Percentiles rank a stretch among this genome's conserved stretches.
Conservation (phyloP, 768 basidiomycete species). For the Crucibulum laeve region DNA sequence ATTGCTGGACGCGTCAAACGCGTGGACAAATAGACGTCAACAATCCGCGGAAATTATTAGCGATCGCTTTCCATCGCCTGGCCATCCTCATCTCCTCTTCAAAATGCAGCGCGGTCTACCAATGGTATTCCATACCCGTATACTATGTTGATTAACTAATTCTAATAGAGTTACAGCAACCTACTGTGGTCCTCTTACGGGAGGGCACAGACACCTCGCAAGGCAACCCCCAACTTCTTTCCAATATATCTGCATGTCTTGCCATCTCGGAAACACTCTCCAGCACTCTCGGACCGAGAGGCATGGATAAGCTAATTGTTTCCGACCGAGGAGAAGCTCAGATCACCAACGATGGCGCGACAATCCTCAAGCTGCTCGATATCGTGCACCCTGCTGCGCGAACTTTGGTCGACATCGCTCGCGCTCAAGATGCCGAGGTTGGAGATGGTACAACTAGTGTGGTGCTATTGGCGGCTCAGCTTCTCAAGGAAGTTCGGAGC, state of each 20-base stretch:
- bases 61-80: slow-evolving; percentile 10
- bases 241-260: slow-evolving; percentile 95
- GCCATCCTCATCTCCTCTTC: slow-evolving; percentile 16
- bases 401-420: slow-evolving; percentile 96
- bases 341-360: slow-evolving; percentile 99
- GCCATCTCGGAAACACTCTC: slow-evolving; percentile 90
- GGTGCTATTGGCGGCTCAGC: slow-evolving; percentile 88
- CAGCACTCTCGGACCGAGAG: slow-evolving; percentile 93
- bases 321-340: slow-evolving; percentile 92
- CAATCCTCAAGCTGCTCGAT: slow-evolving; percentile 94
- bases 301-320: slow-evolving; percentile 99
- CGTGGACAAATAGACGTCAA: slow-evolving; percentile 35
- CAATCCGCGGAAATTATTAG: slow-evolving; percentile 21
- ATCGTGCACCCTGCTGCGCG: slow-evolving; percentile 97
- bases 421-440: slow-evolving; percentile 97
- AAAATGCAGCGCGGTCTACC: slow-evolving; percentile 85
- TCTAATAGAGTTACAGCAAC: slow-evolving; percentile 61
- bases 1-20: slow-evolving; percentile 29
- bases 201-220: slow-evolving; percentile 97
- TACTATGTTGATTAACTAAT: slow-evolving; percentile 5
- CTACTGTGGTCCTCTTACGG: slow-evolving; percentile 91
- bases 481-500: slow-evolving; percentile 86
- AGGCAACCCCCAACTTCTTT: slow-evolving; percentile 87
- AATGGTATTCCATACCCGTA: slow-evolving; percentile 51
- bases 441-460: slow-evolving; percentile 98